Percentiles rank a stretch among this genome's conserved stretches.
Evolutionary conservation across 2,329 filamentous ascomycete species (phyloP).

Genomic region (Claviceps paspali): DNA sequence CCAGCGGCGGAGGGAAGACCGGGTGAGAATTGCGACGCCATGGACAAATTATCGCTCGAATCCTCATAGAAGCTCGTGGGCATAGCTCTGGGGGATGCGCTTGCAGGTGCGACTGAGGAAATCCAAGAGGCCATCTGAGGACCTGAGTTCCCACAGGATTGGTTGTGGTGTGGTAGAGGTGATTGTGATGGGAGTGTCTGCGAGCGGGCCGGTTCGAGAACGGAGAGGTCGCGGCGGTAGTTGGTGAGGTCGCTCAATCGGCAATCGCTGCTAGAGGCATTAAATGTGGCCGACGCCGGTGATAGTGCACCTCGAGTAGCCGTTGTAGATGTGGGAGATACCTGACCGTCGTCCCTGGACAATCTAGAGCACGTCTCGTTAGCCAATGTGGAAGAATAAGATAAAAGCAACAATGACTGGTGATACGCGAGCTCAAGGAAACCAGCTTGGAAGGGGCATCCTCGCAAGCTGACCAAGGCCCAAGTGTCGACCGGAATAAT

Average conservation of each 20-base stretch:
- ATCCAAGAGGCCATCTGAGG: constrained; percentile 45
- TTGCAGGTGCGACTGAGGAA: constrained; percentile 24
- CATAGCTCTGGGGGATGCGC: constrained; percentile 21
- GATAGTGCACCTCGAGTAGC: constrained; percentile 31
- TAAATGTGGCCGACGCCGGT: constrained; percentile 25
- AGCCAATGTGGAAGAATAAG: not conserved
- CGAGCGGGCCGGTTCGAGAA: constrained; percentile 47
- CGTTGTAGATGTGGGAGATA: constrained; percentile 33
- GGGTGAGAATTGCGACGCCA: constrained; percentile 52
- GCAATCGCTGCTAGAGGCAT: constrained; percentile 34
- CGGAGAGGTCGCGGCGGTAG: constrained; percentile 56
- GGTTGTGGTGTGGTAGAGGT: constrained; percentile 30
- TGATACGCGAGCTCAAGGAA: too few relatives aligned
- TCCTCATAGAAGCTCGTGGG: constrained; percentile 57
- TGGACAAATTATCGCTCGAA: constrained; percentile 53
- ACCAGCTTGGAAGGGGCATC: too few relatives aligned
- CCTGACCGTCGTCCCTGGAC: constrained; percentile 24
- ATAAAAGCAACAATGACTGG: too few relatives aligned
- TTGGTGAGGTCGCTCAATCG: constrained; percentile 48
- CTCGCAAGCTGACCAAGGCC: too few relatives aligned
- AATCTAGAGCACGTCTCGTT: constrained; percentile 9
- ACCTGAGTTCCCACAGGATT: constrained; percentile 35
- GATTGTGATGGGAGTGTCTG: constrained; percentile 32
- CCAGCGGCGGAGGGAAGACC: constrained; percentile 37
- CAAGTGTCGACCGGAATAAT: too few relatives aligned